Conservation (phyloP, 202 grass and related monocot genomes). For the Brachypodium distachyon region DNA sequence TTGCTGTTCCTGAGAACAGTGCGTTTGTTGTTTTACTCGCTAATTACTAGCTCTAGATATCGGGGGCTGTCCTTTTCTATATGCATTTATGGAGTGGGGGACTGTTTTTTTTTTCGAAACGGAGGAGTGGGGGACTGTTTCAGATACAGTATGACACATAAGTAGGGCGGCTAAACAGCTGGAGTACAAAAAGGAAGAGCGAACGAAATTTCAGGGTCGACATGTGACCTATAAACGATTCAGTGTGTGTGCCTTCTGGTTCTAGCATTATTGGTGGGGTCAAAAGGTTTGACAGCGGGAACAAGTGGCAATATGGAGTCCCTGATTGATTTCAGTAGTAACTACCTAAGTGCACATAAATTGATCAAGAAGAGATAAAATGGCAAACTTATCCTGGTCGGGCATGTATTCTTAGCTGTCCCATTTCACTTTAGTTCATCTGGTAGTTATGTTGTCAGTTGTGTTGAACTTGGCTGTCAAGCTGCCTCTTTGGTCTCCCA, state of each 20-base stretch:
- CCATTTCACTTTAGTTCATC: not conserved
- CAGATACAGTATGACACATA: too few species aligned
- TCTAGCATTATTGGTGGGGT: not conserved
- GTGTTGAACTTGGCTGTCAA: conserved; percentile 3
- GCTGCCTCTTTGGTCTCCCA: not conserved
- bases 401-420: not conserved
- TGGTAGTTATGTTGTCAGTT: not conserved
- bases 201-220: not conserved
- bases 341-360: not conserved
- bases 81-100: not conserved
- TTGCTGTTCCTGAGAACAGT: not conserved
- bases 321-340: too few species aligned
- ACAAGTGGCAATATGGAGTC: too few species aligned
- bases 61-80: not conserved
- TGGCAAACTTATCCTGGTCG: not conserved
- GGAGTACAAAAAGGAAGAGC: not conserved
- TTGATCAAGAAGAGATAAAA: not conserved
- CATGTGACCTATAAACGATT: not conserved
- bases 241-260: not conserved
- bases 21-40: not conserved
- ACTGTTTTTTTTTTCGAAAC: too few species aligned
- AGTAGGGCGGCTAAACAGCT: too few species aligned
- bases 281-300: not conserved
- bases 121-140: too few species aligned
- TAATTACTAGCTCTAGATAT: not conserved